A percentile compares a stretch with the other conserved stretches of the same genome.
Conservation (phyloP, 2,329 filamentous ascomycete species). For the Ascochyta viciae-villosae region DNA sequence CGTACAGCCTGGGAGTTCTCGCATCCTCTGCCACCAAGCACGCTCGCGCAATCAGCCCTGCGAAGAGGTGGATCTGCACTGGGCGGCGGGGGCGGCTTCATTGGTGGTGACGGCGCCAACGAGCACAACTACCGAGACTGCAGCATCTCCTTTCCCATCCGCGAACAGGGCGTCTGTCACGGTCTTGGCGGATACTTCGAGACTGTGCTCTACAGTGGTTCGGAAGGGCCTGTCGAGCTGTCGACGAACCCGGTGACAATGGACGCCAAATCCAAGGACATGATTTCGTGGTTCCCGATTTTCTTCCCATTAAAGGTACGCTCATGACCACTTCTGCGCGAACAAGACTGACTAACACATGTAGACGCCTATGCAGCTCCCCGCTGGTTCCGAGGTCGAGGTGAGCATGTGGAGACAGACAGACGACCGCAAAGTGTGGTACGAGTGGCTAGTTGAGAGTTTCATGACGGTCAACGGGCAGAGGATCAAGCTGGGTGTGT, state of each 20-base stretch:
- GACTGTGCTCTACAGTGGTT: constrained; percentile 80
- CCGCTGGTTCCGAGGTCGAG: constrained; percentile 82
- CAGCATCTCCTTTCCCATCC: constrained; percentile 78
- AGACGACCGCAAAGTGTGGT: constrained; percentile 96
- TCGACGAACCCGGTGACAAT: constrained; percentile 94
- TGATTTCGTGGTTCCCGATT: constrained; percentile 99
- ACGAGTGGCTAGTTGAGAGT: constrained; percentile 95
- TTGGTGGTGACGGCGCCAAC: constrained; percentile 80
- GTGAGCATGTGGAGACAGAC: constrained; percentile 97
- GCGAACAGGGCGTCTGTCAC: constrained; percentile 82
- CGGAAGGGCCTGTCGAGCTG: constrained; percentile 73
- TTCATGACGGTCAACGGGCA: constrained; percentile 70
- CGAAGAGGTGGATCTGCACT: constrained; percentile 69
- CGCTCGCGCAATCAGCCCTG: constrained; percentile 63
- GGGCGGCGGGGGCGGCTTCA: constrained; percentile 75
- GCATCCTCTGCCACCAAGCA: constrained; percentile 71
- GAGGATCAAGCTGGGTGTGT: constrained; percentile 68
- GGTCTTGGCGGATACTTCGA: constrained; percentile 96
- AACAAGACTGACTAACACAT: neutral
- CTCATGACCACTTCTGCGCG: neutral
- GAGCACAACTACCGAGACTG: constrained; percentile 89
- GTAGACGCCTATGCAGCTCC: constrained; percentile 85
- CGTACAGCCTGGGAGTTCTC: constrained; percentile 81
- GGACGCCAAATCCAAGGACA: constrained; percentile 89
- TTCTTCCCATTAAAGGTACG: constrained; percentile 93